Evolutionary conservation across 192 early-diverging fungal genomes (phyloP), one percentile per base, ranked within the genome.

Genomic region (Mortierella hygrophila): DNA sequence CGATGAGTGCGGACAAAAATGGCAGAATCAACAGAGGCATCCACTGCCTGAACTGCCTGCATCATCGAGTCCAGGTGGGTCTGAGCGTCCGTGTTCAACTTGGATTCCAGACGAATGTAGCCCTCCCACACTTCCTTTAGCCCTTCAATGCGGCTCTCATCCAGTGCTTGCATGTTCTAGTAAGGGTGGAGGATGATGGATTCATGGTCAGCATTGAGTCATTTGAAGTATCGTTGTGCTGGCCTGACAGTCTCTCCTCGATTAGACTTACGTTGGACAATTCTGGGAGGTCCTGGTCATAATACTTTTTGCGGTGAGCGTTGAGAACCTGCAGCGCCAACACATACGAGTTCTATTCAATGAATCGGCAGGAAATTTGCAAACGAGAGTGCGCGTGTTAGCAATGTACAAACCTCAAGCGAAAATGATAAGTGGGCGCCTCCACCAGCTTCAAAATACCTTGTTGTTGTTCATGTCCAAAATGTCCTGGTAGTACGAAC

Each of bases 401-500:
- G 37, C 23, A 13, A 7, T 3, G 57, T 32, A 46, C 54, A 70
- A 8, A 42, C 8, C 10, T 3, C 10, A 3, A 46, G 10, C 15
- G 35, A 37, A 52, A 20, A 81, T 5, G 68, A 18, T 35, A 49
- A 35, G 57, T 16, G 26, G 6, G 9, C 5, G 23, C 46, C 26
- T 68, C 42, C 15, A n/a, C 23, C 0, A 80, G 15, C 29, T 11
- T 42, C 20, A 23, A 47, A 9, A 16, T 18, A 91, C 91, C 82
- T 93, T 93, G 75, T 83, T 89, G 75, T 95, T 96, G 70, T 95
- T 91, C 88, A 94, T 90, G 37, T 96, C 94, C 21, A 95, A 76
- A 32, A 93, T 91, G 76, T 94, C 94, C 57, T 93, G 90, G 42
- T 88, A 82, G 52, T 83, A 72, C 32, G 91, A 89, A 63, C 83